phyloP scores from a whole-genome alignment of 805 yeast genomes.

The Ogataea wickerhamii region DNA sequence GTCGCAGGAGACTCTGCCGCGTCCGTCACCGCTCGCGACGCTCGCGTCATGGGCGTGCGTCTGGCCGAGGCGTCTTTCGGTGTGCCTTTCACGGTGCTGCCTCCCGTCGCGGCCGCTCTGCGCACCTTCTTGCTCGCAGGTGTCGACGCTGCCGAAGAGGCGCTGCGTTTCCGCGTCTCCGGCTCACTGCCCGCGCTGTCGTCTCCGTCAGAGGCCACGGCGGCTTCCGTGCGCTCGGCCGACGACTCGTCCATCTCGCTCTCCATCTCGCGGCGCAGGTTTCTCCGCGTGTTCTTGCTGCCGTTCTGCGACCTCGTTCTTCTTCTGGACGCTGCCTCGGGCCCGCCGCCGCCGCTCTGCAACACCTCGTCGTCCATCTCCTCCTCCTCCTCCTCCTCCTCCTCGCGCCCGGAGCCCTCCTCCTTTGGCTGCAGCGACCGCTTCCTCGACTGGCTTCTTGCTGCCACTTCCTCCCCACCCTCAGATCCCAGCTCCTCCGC shows the following conservation, averaged over 20 bases:
- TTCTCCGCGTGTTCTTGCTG: constrained; percentile 17
- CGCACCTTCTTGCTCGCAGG: constrained; percentile 17
- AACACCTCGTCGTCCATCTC: constrained; percentile 3
- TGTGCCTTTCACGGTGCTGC: constrained; percentile 8
- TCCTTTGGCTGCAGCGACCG: not conserved
- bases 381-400: constrained; percentile 4
- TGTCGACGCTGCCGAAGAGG: constrained; percentile 7
- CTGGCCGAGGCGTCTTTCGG: constrained; percentile 13
- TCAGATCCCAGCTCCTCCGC: constrained; percentile 1
- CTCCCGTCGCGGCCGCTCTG: constrained; percentile 15
- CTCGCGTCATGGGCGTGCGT: constrained; percentile 12
- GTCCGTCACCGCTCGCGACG: constrained; percentile 6
- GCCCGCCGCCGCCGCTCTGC: constrained; percentile 3
- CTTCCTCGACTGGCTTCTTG: not conserved
- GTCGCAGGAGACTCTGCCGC: constrained; percentile 13
- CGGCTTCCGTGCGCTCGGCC: not conserved
- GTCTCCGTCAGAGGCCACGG: too few species aligned
- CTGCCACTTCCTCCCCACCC: constrained; percentile 1
- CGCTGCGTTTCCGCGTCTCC: not conserved
- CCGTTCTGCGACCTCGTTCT: constrained; percentile 9
- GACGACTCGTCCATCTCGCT: constrained; percentile 2
- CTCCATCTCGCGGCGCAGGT: constrained; percentile 13
- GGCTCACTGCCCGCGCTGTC: constrained; percentile 2
- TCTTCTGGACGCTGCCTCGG: constrained; percentile 4
- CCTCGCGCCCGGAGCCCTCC: not conserved